Percentiles rank a stretch among this genome's conserved stretches.
phyloP scores from a whole-genome alignment of 441 rosid species.

The Erodium moschatum region DNA sequence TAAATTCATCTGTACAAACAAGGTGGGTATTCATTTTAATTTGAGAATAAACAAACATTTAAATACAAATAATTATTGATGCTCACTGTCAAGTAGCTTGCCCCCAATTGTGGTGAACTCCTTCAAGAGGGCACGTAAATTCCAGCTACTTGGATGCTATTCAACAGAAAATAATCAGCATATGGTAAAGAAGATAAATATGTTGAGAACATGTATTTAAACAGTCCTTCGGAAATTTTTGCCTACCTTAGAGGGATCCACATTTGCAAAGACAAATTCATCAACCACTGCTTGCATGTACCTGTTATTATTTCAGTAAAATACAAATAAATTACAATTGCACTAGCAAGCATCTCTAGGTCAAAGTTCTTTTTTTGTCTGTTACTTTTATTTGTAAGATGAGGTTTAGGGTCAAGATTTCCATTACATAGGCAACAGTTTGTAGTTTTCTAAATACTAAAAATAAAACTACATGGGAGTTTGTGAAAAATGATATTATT shows the following conservation, averaged over 20 bases:
- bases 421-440: background rate
- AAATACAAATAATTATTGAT: background rate
- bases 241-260: conserved; percentile 59
- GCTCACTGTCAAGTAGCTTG: conserved; percentile 58
- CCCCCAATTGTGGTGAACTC: conserved; percentile 60
- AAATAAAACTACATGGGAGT: background rate
- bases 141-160: conserved; percentile 85
- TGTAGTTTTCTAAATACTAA: background rate
- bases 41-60: conserved; percentile 5
- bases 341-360: conserved; percentile 4
- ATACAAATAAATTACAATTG: conserved; percentile 8
- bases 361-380: background rate
- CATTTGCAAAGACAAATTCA: conserved; percentile 63
- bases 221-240: conserved; percentile 12
- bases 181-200: conserved; percentile 13
- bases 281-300: conserved; percentile 97
- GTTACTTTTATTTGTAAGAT: background rate
- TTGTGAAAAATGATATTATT: background rate
- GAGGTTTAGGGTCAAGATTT: background rate
- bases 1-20: conserved; percentile 46
- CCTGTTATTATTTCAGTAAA: conserved; percentile 34
- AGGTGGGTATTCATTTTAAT: background rate
- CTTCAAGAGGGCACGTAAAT: conserved; percentile 49
- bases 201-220: conserved; percentile 10
- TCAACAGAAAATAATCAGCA: conserved; percentile 25